A percentile compares a stretch with the other conserved stretches of the same genome.
These are phyloP conservation scores for Diplodia sapinea DNA, from an alignment of 2,329 filamentous ascomycete genomes.

Conservation along the genomic window DNA sequence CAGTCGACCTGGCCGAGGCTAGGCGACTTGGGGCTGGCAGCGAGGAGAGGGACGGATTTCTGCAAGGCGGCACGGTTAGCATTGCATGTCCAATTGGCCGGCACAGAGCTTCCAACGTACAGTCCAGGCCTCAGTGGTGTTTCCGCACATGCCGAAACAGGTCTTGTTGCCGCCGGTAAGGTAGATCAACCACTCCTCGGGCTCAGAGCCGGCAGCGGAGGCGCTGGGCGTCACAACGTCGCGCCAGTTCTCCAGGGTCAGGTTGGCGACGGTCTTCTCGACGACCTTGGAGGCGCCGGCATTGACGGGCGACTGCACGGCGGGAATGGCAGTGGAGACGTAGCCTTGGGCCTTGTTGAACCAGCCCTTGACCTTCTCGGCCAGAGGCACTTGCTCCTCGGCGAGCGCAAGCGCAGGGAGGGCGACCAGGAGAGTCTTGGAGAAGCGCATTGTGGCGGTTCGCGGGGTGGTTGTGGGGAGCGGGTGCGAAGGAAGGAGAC, in stretches of 20 bases:
- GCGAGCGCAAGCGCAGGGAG: constrained; percentile 56
- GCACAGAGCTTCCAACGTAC: constrained; percentile 41
- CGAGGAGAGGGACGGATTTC: constrained; percentile 68
- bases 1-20: constrained; percentile 75
- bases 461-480: constrained; percentile 2
- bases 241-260: constrained; percentile 75
- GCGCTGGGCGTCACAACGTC: constrained; percentile 68
- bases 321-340: constrained; percentile 59
- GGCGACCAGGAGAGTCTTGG: constrained; percentile 56
- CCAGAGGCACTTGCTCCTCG: constrained; percentile 65
- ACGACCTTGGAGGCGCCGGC: constrained; percentile 60
- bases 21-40: constrained; percentile 65
- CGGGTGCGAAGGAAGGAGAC: constrained; percentile 6
- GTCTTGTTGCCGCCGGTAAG: constrained; percentile 79
- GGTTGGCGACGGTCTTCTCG: constrained; percentile 58
- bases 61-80: constrained; percentile 40
- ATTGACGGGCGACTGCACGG: constrained; percentile 48
- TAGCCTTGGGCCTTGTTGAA: constrained; percentile 61
- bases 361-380: constrained; percentile 65
- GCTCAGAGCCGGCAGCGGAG: constrained; percentile 61
- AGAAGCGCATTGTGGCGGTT: constrained; percentile 28
- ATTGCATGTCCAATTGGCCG: neutral
- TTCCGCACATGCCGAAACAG: constrained; percentile 72
- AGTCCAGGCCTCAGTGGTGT: constrained; percentile 66
- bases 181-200: constrained; percentile 78